phyloP scores from a whole-genome alignment of 2,329 filamentous ascomycete genomes.

The Calonectria pteridis region DNA sequence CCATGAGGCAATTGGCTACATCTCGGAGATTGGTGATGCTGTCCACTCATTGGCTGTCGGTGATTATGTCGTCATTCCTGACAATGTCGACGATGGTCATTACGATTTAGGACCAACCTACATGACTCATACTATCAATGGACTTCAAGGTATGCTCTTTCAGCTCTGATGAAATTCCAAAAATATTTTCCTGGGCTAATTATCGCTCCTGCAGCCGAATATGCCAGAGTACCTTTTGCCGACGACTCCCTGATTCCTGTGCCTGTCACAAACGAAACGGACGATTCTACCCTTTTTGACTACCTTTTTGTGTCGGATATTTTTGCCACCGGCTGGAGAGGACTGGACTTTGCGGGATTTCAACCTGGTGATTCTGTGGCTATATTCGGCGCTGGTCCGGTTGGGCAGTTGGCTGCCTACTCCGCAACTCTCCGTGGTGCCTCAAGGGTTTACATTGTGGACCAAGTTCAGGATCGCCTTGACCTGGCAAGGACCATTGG shows the following conservation, averaged over 20 bases:
- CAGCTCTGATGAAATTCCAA: too few species aligned
- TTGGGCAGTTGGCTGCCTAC: neutral
- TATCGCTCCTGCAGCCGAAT: too few species aligned
- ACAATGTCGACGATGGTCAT: too few species aligned
- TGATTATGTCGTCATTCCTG: neutral
- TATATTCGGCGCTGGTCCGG: neutral
- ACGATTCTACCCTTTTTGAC: too few species aligned
- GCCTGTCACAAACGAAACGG: too few species aligned
- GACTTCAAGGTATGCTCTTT: too few species aligned
- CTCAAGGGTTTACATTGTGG: neutral
- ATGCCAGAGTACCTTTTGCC: too few species aligned
- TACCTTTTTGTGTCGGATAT: neutral
- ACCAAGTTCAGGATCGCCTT: neutral
- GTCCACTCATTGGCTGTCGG: neutral
- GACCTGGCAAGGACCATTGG: neutral
- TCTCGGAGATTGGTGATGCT: neutral
- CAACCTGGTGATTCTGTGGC: neutral
- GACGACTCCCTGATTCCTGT: too few species aligned
- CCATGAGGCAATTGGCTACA: neutral
- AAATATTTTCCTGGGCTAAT: too few species aligned
- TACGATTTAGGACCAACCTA: too few species aligned
- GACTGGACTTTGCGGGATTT: neutral
- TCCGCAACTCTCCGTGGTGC: neutral
- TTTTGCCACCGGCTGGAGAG: neutral
- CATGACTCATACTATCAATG: too few species aligned